A percentile compares a stretch with the other conserved stretches of the same genome.
phyloP scores from a whole-genome alignment of 2,329 filamentous ascomycete species.

The Diaporthe amygdali region DNA sequence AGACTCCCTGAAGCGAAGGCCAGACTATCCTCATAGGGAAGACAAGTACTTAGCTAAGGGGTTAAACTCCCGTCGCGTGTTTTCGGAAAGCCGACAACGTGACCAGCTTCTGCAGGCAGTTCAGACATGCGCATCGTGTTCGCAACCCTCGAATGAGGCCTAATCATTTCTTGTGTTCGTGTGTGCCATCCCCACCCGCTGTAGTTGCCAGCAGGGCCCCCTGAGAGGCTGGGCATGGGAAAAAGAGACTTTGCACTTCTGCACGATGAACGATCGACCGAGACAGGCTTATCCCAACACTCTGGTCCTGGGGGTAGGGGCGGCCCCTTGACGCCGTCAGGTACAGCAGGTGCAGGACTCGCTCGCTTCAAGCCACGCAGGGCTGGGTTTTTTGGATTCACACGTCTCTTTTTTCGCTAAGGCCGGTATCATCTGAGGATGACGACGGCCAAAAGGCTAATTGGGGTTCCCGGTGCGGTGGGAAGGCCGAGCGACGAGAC shows the following conservation, averaged over 20 bases:
- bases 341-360: background rate
- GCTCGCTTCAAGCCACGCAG: background rate
- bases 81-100: background rate
- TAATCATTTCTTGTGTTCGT: background rate
- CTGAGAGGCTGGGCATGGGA: constrained; percentile 4
- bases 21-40: background rate
- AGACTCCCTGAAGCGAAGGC: background rate
- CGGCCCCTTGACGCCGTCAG: background rate
- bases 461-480: constrained; percentile 2
- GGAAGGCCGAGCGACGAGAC: background rate
- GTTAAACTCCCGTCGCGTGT: background rate
- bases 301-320: background rate
- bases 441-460: constrained; percentile 2
- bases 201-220: background rate
- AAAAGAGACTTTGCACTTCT: constrained; percentile 5
- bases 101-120: background rate
- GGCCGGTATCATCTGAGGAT: background rate
- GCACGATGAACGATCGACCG: constrained; percentile 12
- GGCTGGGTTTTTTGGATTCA: background rate
- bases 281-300: constrained; percentile 9
- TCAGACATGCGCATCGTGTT: background rate
- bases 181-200: background rate
- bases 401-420: background rate
- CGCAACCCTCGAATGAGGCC: background rate
- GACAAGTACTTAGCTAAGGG: background rate